Percentiles rank a stretch among this genome's conserved stretches.
Evolutionary conservation across 495 filamentous ascomycete genomes (phyloP).

Genomic region (Clavariopsis aquatica): DNA sequence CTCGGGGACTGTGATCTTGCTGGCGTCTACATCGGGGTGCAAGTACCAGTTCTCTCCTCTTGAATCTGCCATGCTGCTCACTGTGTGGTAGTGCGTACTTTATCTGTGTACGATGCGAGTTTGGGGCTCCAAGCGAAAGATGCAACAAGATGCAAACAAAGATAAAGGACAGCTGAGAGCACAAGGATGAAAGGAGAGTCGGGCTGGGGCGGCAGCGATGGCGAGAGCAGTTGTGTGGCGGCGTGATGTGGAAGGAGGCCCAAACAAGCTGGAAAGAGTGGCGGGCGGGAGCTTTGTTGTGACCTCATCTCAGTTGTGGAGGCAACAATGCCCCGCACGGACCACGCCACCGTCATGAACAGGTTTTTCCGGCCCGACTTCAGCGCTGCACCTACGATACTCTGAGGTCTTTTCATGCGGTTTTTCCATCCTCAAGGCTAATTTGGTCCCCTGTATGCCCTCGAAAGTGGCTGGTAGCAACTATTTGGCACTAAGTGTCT

Average conservation of each 20-base stretch:
- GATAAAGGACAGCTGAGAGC: not conserved
- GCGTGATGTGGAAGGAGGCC: not conserved
- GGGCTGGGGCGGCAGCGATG: not conserved
- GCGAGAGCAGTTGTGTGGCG: not conserved
- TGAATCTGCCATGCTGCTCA: conserved; percentile 25
- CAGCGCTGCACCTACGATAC: too few species aligned
- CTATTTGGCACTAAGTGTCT: too few species aligned
- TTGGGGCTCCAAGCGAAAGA: not conserved
- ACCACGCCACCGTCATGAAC: not conserved
- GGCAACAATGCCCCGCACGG: conserved; percentile 13
- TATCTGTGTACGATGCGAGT: not conserved
- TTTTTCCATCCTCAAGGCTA: too few species aligned
- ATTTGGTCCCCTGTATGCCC: too few species aligned
- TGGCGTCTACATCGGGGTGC: conserved; percentile 78
- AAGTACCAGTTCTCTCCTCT: conserved; percentile 62
- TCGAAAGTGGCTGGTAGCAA: too few species aligned
- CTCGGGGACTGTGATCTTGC: conserved; percentile 76
- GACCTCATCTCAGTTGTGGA: conserved; percentile 17
- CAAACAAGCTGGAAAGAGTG: not conserved
- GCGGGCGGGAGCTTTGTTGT: conserved; percentile 13
- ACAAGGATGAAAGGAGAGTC: not conserved
- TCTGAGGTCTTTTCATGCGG: too few species aligned
- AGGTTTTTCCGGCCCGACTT: too few species aligned
- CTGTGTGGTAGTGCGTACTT: not conserved
- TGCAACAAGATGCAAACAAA: not conserved